Conservation (phyloP, 2,329 filamentous ascomycete species). For the Neofusicoccum ribis region DNA sequence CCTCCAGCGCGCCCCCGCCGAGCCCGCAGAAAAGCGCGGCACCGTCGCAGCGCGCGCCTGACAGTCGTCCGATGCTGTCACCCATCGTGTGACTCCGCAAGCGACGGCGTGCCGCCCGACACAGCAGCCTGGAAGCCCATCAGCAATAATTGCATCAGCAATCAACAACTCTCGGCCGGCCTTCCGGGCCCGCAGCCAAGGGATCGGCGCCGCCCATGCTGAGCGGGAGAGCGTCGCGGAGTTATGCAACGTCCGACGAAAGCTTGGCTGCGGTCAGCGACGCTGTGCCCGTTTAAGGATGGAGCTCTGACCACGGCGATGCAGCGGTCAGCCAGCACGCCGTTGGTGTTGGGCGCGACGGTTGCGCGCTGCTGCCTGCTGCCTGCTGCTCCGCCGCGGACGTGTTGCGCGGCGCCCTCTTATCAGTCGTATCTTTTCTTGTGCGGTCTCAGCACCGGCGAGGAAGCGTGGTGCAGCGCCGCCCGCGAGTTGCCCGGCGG, state of each 20-base stretch:
- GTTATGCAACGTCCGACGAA: background rate
- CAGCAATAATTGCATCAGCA: background rate
- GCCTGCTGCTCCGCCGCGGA: too few species aligned
- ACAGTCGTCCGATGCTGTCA: background rate
- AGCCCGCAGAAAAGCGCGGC: background rate
- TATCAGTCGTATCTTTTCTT: too few species aligned
- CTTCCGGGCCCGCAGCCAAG: background rate
- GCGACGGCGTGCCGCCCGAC: background rate
- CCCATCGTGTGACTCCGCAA: slow-evolving; percentile 7
- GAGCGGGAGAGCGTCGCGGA: slow-evolving; percentile 10
- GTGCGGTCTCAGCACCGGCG: background rate
- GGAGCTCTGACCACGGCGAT: background rate
- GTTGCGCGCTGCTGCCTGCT: background rate
- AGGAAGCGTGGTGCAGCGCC: background rate
- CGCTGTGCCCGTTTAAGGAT: background rate
- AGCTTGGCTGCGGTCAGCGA: background rate
- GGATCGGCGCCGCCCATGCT: slow-evolving; percentile 8
- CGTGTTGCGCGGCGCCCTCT: too few species aligned
- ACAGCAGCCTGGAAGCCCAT: background rate
- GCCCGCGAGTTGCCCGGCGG: background rate
- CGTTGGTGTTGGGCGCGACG: background rate
- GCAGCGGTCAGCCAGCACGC: background rate
- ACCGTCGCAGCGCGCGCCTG: background rate
- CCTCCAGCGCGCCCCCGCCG: background rate
- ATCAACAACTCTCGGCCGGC: background rate